Percentiles rank a stretch among this genome's conserved stretches.
These are phyloP conservation scores for Allium sativum DNA, from an alignment of 106 monocot genomes.

Conservation along the genomic window DNA sequence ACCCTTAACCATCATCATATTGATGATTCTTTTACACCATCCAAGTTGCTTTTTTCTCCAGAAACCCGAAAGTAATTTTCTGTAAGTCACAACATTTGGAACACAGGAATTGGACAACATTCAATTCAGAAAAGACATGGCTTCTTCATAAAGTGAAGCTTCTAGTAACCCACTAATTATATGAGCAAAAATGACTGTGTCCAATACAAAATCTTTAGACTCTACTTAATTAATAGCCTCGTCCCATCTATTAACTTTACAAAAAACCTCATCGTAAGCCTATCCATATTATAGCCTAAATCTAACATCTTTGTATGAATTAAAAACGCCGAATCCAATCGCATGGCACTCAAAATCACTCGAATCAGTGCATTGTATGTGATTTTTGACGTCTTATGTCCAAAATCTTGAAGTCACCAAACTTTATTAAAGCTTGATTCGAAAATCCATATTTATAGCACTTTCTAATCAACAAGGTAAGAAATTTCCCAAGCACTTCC, in stretches of 20 bases:
- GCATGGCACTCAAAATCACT: slow-evolving; percentile 48
- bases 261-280: slow-evolving; percentile 65
- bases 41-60: slow-evolving; percentile 79
- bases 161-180: slow-evolving; percentile 92
- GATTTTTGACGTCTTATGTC: slow-evolving; percentile 45
- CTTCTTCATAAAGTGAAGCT: slow-evolving; percentile 84
- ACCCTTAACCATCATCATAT: slow-evolving; percentile 85
- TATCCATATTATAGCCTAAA: slow-evolving; percentile 50
- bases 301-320: slow-evolving; percentile 79
- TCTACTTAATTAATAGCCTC: slow-evolving; percentile 79
- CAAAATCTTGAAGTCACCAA: slow-evolving; percentile 85
- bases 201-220: slow-evolving; percentile 66
- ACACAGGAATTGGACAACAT: slow-evolving; percentile 60
- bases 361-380: slow-evolving; percentile 72
- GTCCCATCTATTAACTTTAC: slow-evolving; percentile 67
- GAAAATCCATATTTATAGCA: slow-evolving; percentile 64
- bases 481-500: slow-evolving; percentile 67
- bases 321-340: slow-evolving; percentile 67
- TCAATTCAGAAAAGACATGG: slow-evolving; percentile 79
- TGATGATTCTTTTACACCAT: slow-evolving; percentile 90
- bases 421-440: slow-evolving; percentile 67
- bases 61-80: slow-evolving; percentile 73
- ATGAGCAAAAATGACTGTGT: slow-evolving; percentile 66
- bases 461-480: slow-evolving; percentile 66
- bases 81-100: slow-evolving; percentile 80